Evolutionary conservation across 2,329 filamentous ascomycete genomes (phyloP), one percentile per base, ranked within the genome.

Genomic region (Emericellopsis cladophorae): DNA sequence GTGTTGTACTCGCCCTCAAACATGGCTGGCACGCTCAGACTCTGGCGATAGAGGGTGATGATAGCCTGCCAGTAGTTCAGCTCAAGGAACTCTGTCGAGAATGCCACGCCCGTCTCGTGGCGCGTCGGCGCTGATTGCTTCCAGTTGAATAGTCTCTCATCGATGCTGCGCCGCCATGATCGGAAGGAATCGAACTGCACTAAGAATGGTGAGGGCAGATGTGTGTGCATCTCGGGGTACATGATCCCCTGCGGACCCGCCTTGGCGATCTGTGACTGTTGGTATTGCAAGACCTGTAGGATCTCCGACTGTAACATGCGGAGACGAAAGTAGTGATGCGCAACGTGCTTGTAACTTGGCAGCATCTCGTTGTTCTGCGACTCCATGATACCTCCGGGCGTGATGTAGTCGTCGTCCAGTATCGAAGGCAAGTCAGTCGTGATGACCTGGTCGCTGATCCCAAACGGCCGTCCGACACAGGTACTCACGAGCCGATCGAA

Each of bases 21-120:
- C 53, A 88, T 79, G 33, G 83, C 77, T 1, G 90, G 90, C 15
- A 95, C 85, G 38, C 85, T 83, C 45, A 95, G 62, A 58, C 88
- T 92, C 59, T 95, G 90, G 42, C 90, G 74, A 58, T 96, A 96
- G 16, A 96, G 74, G 81, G 95, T 88, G 49, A 95, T 93, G 45
- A 96, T 80, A 4, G 88, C 87, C 58, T 95, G 90, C 89, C 90
- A 96, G 61, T 96, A 96, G 59, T 96, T 96, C 45, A 96, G 71
- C 52, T 95, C 87, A 5, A 95, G 64, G 52, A 96, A 95, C 42
- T 95, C 83, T 2, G 85, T 79, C 1, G 84, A 88, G 57, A 96
- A 96, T 4, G 79, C 79, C 3, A 96, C 92, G 1, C 89, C 89
- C 0, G 86, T 94, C 43, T 92, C 79, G 18, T 75, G 63, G 46